Evolutionary conservation across 2,329 filamentous ascomycete species (phyloP), one percentile per base, ranked within the genome.

Genomic region (Aspergillus sp.): DNA sequence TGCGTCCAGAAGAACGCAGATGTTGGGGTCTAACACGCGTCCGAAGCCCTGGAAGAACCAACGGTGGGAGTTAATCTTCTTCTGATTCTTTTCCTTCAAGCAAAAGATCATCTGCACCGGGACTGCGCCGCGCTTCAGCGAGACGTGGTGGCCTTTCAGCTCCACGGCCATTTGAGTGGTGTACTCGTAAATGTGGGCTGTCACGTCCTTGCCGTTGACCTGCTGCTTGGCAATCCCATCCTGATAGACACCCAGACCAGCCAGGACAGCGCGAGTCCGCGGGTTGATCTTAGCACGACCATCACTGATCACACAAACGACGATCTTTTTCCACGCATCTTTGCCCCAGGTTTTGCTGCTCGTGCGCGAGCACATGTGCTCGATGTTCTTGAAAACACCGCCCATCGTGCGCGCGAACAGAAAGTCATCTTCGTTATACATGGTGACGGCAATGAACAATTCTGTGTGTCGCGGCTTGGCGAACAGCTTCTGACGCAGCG

Each of bases 41-140:
- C 93, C 93, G 66, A 98, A 98, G 0, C 91, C 93, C 59, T 94
- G 86, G 78, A 98, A 98, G 74, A 98, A 97, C 93, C 93, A 98
- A 66, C 93, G 79, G 68, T 98, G 93, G 0, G 93, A 97, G 67
- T 98, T 98, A 80, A 98, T 98, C 78, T 98, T 98, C 77, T 98
- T 98, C 74, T 96, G 90, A 66, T 98, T 98, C 81, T 96, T 97
- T 66, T 98, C 93, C 75, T 98, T 98, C 52, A 98, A 71, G 68
- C 93, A 98, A 76, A 98, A 98, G 4, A 98, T 81, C 75, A 98
- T 86, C 73, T 98, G 93, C 2, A 98, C 88, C 0, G 93, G 91
- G 53, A 93, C 90, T 51, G 86, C 81, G 5, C 78, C 86, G 62
- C 90, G 88, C 53, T 93, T 88, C 44, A 97, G 77, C 43, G 84